These are phyloP conservation scores for Silene latifolia DNA, from an alignment of 148 eudicot species.

Conservation along the genomic window DNA sequence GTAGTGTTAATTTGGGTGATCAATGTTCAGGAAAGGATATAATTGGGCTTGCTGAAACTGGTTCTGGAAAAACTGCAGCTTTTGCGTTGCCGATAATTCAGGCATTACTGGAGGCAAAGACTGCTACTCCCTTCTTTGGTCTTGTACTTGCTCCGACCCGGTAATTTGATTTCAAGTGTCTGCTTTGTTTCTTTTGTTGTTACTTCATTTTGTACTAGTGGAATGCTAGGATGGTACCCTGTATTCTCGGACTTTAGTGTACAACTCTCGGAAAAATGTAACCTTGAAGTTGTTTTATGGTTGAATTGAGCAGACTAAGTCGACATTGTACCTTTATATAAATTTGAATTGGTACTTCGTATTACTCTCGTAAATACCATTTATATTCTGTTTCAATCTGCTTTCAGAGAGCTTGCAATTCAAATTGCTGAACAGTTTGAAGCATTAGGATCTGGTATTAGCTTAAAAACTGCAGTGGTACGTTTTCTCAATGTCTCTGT, in stretches of 20 bases:
- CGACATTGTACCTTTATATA: neutral
- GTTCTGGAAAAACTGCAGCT: constrained; percentile 98
- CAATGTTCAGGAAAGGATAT: constrained; percentile 65
- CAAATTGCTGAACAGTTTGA: constrained; percentile 94
- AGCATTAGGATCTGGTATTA: constrained; percentile 45
- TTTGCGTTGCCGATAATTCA: constrained; percentile 86
- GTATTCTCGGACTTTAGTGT: neutral
- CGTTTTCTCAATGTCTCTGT: constrained; percentile 19
- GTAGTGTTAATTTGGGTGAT: neutral
- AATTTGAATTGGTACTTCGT: neutral
- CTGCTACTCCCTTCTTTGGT: constrained; percentile 62
- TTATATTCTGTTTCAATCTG: constrained; percentile 46
- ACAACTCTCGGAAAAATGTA: neutral
- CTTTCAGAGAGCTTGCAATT: constrained; percentile 76
- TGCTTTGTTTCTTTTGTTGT: neutral
- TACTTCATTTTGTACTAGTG: neutral
- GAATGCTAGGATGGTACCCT: neutral
- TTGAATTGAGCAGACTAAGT: neutral
- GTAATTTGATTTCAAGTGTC: constrained; percentile 22
- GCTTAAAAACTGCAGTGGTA: constrained; percentile 79
- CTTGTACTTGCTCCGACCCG: constrained; percentile 86
- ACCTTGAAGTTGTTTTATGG: neutral
- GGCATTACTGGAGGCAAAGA: constrained; percentile 46
- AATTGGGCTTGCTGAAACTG: constrained; percentile 94
- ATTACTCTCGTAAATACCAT: neutral